Conservation (phyloP, 2,329 filamentous ascomycete genomes). For the Calonectria henricotiae region DNA sequence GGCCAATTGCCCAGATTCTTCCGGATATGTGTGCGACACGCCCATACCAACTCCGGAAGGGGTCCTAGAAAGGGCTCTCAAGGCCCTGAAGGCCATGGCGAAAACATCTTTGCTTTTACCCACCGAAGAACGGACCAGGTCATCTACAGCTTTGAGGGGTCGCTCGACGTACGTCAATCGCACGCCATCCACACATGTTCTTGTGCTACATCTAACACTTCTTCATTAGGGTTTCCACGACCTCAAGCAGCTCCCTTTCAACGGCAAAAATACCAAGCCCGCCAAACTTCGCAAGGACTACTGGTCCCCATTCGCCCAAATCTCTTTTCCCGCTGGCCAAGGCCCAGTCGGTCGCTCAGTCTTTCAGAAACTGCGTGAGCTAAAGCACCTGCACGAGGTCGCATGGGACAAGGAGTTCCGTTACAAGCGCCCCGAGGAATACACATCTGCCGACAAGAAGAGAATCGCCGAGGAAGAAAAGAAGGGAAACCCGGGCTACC, state of each 20-base stretch:
- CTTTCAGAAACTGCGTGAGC: constrained; percentile 77
- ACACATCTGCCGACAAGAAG: constrained; percentile 56
- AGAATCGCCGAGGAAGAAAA: constrained; percentile 53
- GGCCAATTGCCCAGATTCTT: constrained; percentile 63
- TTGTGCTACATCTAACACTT: constrained; percentile 11
- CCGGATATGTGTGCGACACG: constrained; percentile 62
- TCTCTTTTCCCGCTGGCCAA: constrained; percentile 70
- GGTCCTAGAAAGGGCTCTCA: constrained; percentile 49
- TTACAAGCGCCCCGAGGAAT: constrained; percentile 58
- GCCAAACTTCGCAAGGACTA: constrained; percentile 77
- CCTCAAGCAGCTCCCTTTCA: constrained; percentile 75
- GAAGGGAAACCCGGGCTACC: constrained; percentile 54
- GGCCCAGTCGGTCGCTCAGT: constrained; percentile 72
- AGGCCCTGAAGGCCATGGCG: constrained; percentile 65
- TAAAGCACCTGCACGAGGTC: constrained; percentile 75
- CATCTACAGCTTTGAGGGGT: constrained; percentile 67
- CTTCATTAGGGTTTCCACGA: constrained; percentile 59
- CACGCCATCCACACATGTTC: not conserved
- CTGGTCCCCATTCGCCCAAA: constrained; percentile 75
- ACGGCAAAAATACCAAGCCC: constrained; percentile 78
- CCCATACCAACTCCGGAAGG: constrained; percentile 50
- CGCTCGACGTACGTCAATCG: constrained; percentile 62
- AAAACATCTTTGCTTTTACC: constrained; percentile 72
- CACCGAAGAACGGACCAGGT: constrained; percentile 68
- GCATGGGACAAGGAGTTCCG: constrained; percentile 71